phyloP scores from a whole-genome alignment of 805 yeast species.

The Metschnikowia gruessii region DNA sequence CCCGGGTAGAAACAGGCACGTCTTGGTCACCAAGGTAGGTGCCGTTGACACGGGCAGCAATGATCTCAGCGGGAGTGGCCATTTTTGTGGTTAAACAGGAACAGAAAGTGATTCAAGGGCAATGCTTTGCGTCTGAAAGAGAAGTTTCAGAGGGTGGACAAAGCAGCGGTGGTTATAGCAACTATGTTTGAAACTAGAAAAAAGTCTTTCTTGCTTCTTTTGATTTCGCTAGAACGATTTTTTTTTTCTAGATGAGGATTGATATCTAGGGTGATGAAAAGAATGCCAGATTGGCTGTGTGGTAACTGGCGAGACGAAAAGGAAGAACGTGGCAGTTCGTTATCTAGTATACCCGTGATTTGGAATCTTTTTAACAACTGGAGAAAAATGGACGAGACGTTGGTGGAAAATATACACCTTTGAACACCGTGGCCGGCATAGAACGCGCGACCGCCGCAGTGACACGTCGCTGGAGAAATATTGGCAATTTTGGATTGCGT shows the following conservation, averaged over 20 bases:
- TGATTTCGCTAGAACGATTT: not conserved
- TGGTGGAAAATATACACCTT: constrained; percentile 4
- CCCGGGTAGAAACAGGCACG: constrained; percentile 3
- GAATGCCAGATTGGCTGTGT: not conserved
- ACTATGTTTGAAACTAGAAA: not conserved
- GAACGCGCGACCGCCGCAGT: not conserved
- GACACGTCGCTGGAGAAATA: no score
- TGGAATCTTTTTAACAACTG: constrained; percentile 6
- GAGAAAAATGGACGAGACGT: constrained; percentile 8
- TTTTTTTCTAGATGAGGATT: not conserved
- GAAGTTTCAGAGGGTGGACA: not conserved
- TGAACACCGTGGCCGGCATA: not conserved
- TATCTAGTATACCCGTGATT: not conserved
- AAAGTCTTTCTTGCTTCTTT: not conserved
- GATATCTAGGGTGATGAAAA: not conserved
- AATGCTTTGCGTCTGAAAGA: constrained; percentile 4
- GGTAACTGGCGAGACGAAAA: not conserved
- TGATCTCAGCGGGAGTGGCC: constrained; percentile 49
- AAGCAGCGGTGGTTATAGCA: constrained; percentile 3
- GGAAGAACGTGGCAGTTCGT: constrained; percentile 1
- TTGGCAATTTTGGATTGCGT: not conserved
- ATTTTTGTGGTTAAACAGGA: constrained; percentile 19
- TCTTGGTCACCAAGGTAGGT: constrained; percentile 22
- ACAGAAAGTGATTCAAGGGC: constrained; percentile 4
- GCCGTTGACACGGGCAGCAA: constrained; percentile 44